A percentile compares a stretch with the other conserved stretches of the same genome.
These are phyloP conservation scores for Microsporum canis DNA, from an alignment of 2,329 filamentous ascomycete species.

Conservation along the genomic window DNA sequence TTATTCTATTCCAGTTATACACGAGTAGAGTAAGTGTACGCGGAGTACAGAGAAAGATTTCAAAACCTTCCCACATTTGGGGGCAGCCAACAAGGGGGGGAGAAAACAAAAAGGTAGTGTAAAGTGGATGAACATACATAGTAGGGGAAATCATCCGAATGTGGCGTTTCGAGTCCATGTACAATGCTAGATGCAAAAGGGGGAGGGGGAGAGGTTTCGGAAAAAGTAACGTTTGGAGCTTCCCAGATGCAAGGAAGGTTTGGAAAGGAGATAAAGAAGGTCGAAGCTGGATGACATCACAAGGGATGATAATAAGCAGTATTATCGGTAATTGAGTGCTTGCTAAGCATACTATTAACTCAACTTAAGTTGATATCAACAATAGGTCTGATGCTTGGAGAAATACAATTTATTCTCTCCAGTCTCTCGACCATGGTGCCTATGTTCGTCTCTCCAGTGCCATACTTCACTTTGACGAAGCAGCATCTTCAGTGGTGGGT, in stretches of 20 bases:
- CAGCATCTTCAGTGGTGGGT: constrained; percentile 16
- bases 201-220: not conserved
- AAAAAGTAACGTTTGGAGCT: not conserved
- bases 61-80: not conserved
- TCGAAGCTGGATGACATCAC: not conserved
- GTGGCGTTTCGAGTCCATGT: not conserved
- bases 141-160: not conserved
- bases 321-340: not conserved
- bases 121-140: not conserved
- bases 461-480: constrained; percentile 15
- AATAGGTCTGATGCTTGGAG: not conserved
- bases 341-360: not conserved
- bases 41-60: not conserved
- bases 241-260: not conserved
- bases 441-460: not conserved
- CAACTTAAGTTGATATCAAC: not conserved
- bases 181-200: not conserved
- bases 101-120: not conserved
- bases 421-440: not conserved
- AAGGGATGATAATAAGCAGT: not conserved
- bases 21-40: constrained; percentile 2
- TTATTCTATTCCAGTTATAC: constrained; percentile 5
- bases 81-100: not conserved
- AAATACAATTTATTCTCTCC: not conserved
- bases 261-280: not conserved